Evolutionary conservation across 2,329 filamentous ascomycete species (phyloP), one percentile per base, ranked within the genome.

Genomic region (Cucurbitaria berberidis): DNA sequence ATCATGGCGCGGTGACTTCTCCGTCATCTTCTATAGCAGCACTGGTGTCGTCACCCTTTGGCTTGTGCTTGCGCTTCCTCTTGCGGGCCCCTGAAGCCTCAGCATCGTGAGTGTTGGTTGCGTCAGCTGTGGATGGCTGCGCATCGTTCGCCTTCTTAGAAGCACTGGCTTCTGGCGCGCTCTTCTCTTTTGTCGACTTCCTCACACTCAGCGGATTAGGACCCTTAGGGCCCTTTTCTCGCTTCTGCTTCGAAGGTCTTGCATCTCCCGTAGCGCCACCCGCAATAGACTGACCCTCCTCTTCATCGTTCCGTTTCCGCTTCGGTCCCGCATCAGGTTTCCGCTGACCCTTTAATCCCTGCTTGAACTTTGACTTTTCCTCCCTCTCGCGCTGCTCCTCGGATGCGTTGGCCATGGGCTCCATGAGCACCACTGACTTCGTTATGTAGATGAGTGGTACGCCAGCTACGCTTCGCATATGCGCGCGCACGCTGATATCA

Each of bases 391-490:
- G 83, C 41, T 85, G 81, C 52, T 84, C 81, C 34, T 82, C 83
- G 15, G 87, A 89, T 48, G 82, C 82, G 34, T 80, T 82, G 16
- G 89, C 87, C 88, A 95, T 91, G 13, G 89, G 89, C 74, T 90
- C 85, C 80, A 90, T 81, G 49, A 89, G 86, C 85, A 93, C 90
- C 48, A 96, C 89, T 56, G 87, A 90, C 50, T 89, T 81, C 60
- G 87, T 86, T 61, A 93, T 89, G 71, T 93, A 93, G 41, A 95
- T 84, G 56, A 93, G 73, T 18, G 90, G 90, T 43, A 91, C 88
- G 18, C 89, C 90, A 21, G 84, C 82, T 18, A 93, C 81, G n/a
- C 75, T 76, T 45, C 89, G 82, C 77, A 93, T 81, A 60, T 80
- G 77, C 41, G 82, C 80, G 60, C 90, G 79, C 40, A 90, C 81